These are phyloP conservation scores for Trypanosoma avium DNA, from an alignment of 208 protist species.

Conservation along the genomic window DNA sequence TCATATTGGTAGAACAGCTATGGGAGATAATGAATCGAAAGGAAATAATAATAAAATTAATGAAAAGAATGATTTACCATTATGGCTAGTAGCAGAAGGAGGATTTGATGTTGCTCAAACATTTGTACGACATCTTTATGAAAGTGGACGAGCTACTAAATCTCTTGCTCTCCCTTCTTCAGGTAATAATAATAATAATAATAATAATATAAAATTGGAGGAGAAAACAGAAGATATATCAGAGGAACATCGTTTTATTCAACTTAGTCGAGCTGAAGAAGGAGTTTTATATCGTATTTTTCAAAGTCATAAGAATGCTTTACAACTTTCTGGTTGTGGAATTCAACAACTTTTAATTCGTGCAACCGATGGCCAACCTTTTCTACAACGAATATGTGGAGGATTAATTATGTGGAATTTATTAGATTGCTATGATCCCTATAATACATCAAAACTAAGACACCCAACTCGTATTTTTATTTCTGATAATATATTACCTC, in stretches of 20 bases:
- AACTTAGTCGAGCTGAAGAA: constrained; percentile 57
- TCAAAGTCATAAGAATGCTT: constrained; percentile 48
- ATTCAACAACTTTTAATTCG: constrained; percentile 43
- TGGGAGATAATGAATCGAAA: constrained; percentile 16
- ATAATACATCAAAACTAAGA: neutral
- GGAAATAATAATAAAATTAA: neutral
- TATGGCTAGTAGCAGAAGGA: constrained; percentile 31
- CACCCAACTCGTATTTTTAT: constrained; percentile 11
- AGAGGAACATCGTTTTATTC: constrained; percentile 27
- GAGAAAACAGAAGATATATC: neutral
- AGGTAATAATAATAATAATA: neutral
- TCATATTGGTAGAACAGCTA: constrained; percentile 10
- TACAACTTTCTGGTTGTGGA: constrained; percentile 52
- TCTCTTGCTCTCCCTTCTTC: neutral
- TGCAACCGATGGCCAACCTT: constrained; percentile 26
- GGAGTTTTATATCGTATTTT: constrained; percentile 62
- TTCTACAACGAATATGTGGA: constrained; percentile 50
- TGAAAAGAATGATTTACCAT: constrained; percentile 6
- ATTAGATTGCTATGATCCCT: constrained; percentile 45
- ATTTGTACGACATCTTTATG: constrained; percentile 12
- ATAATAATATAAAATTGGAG: neutral
- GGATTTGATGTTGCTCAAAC: constrained; percentile 25
- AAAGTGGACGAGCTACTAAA: neutral
- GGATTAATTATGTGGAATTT: constrained; percentile 42
- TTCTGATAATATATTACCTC: constrained; percentile 15